Percentiles rank a stretch among this genome's conserved stretches.
These are phyloP conservation scores for Cardamine resedifolia DNA, from an alignment of 345 rosid genomes.

Conservation along the genomic window DNA sequence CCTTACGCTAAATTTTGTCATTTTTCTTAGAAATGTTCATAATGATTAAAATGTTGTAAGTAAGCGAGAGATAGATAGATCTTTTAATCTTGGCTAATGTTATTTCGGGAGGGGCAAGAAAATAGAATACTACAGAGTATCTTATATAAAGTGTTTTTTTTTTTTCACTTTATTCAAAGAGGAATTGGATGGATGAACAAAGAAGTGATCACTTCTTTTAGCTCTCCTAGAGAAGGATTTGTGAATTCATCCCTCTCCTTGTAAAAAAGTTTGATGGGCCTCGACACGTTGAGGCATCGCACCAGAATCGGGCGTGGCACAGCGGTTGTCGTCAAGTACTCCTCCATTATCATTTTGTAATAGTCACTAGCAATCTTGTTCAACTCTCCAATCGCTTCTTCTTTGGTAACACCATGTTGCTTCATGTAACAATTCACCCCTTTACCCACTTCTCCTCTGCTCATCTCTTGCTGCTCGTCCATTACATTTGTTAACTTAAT, in stretches of 20 bases:
- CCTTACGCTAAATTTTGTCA: too few species aligned
- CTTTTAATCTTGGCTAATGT: too few species aligned
- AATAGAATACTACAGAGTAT: too few species aligned
- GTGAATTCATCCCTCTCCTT: background rate
- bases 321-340: background rate
- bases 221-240: background rate
- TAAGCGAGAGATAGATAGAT: too few species aligned
- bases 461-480: background rate
- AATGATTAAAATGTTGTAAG: too few species aligned
- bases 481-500: background rate
- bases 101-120: too few species aligned
- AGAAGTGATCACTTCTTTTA: background rate
- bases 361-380: background rate
- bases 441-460: background rate
- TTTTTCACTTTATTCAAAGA: background rate
- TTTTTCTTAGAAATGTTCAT: too few species aligned
- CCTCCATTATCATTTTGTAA: background rate
- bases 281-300: background rate
- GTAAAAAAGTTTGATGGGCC: background rate
- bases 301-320: background rate
- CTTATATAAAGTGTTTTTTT: background rate
- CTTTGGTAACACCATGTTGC: background rate
- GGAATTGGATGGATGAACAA: background rate
- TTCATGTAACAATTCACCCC: background rate
- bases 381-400: background rate